phyloP scores from a whole-genome alignment of 371 early-diverging fungal genomes.

The Mortierella sp. region DNA sequence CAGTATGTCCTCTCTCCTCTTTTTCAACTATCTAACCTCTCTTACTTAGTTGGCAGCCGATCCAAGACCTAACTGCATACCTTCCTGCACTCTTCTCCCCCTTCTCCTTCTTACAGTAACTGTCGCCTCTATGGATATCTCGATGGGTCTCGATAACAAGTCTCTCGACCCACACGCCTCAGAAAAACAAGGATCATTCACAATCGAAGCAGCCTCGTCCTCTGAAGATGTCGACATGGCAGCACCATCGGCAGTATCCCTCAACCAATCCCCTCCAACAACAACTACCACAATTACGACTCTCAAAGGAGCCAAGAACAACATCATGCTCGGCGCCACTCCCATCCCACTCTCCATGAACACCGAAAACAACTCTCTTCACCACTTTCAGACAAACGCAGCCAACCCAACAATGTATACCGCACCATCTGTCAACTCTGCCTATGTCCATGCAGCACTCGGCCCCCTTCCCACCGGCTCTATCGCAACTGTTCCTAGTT shows the following conservation, averaged over 20 bases:
- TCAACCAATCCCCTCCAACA: conserved; percentile 22
- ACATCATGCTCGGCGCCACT: conserved; percentile 42
- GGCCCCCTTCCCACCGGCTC: conserved; percentile 18
- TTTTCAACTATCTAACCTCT: background rate
- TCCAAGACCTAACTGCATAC: background rate
- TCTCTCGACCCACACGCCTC: background rate
- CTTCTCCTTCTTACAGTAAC: background rate
- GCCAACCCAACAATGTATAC: conserved; percentile 25
- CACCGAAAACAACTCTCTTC: conserved; percentile 38
- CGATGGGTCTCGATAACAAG: conserved; percentile 2
- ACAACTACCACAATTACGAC: background rate
- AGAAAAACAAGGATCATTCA: background rate
- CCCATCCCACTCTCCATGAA: conserved; percentile 36
- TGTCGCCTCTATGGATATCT: conserved; percentile 2
- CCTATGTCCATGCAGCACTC: conserved; percentile 26
- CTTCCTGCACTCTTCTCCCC: background rate
- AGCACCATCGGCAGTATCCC: conserved; percentile 22
- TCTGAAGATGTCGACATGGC: conserved; percentile 22
- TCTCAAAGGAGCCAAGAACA: conserved; percentile 41
- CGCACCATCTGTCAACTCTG: conserved; percentile 14
- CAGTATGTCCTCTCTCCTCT: conserved; percentile 8
- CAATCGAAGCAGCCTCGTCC: background rate
- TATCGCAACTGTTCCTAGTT: conserved; percentile 22
- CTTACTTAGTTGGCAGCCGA: background rate
- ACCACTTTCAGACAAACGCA: conserved; percentile 36